Evolutionary conservation across 768 basidiomycete genomes (phyloP), one percentile per base, ranked within the genome.

Genomic region (Xerocomus potaroensis): DNA sequence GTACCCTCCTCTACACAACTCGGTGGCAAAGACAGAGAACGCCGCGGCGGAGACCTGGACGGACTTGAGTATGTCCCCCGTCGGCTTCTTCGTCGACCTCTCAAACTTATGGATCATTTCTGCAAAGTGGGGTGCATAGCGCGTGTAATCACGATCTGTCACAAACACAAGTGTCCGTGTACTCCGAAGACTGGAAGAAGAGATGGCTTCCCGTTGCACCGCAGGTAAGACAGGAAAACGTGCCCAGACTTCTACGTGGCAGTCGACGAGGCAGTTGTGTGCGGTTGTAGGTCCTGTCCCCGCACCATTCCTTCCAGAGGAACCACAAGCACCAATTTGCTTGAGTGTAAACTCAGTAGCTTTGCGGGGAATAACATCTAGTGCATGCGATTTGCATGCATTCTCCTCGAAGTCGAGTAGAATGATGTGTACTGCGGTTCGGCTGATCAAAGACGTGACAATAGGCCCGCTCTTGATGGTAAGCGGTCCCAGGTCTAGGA

Each of bases 341-440:
- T 67, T 69, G 65, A 83, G 81, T 48, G 66, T 72, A 49, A 79
- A 79, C 43, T 81, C 77, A 3, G n/a, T n/a, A n/a, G 79, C 79
- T 10, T 69, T 61, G 45, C 76, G 77, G 41, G 72, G 73, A 8
- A 76, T 78, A 52, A 83, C 80, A 26, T 75, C 68, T 34, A 83
- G 56, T 0, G 65, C 70, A n/a, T 74, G 29, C 0, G 81, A 83
- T 16, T 55, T 55, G 38, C 72, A 72, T 14, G 50, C 44, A 3
- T 56, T 63, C 4, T 56, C 21, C 6, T 56, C 23, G 6, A 60
- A 47, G 45, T 77, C 69, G 5, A 81, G 59, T 7, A 54, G 54
- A 2, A 81, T 26, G 15, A 80, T 43, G 56, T 81, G 73, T 8
- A 75, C 68, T 34, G 64, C 66, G 6, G 57, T 61, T 43, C 75